Conservation (phyloP, 306 rosid genomes). For the Fragaria iinumae region DNA sequence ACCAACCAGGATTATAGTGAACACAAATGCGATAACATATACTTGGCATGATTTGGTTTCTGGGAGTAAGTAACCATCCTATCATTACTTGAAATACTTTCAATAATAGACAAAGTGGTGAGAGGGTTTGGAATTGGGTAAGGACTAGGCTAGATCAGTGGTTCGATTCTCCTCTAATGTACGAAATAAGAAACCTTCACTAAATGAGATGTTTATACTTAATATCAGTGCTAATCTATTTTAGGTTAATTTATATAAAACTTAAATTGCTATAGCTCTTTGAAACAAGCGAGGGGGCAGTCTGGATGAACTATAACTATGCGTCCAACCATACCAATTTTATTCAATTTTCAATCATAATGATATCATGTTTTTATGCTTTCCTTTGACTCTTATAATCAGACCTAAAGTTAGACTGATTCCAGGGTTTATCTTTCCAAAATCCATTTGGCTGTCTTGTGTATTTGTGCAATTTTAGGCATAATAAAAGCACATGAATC, state of each 20-base stretch:
- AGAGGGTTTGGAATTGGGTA: too few relatives aligned
- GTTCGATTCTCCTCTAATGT: neutral
- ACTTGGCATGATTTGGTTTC: conserved; percentile 92
- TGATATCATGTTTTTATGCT: neutral
- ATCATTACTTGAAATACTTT: neutral
- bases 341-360: neutral
- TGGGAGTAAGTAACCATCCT: conserved; percentile 46
- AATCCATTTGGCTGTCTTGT: neutral
- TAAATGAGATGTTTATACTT: neutral
- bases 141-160: neutral
- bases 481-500: neutral
- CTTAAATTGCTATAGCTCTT: neutral
- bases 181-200: neutral
- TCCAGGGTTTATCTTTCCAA: neutral
- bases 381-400: neutral
- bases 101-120: neutral
- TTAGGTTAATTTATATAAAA: neutral
- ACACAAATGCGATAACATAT: conserved; percentile 29
- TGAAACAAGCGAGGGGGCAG: neutral
- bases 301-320: neutral
- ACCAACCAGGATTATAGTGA: conserved; percentile 61
- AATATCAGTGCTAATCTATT: neutral
- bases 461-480: neutral
- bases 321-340: neutral
- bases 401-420: neutral